These are phyloP conservation scores for Botrytis galanthina DNA, from an alignment of 2,329 filamentous ascomycete genomes.

Conservation along the genomic window DNA sequence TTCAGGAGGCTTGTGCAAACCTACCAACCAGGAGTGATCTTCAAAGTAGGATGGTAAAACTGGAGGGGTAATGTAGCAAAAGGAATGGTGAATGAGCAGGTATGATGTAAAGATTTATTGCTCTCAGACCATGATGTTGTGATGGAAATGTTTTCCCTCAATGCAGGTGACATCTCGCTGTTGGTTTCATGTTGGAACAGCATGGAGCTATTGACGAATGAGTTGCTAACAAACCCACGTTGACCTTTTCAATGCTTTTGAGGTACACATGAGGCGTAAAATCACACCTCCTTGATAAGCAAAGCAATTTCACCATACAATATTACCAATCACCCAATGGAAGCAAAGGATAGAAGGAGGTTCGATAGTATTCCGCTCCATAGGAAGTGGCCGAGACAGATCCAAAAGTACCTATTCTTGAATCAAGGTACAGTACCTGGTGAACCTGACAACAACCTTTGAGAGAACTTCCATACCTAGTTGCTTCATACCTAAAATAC, in stretches of 20 bases:
- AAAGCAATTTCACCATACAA: neutral
- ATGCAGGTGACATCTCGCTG: constrained; percentile 2
- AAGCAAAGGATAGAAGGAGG: neutral
- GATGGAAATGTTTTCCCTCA: neutral
- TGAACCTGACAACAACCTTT: neutral
- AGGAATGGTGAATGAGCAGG: neutral
- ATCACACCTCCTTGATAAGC: neutral
- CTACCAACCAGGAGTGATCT: constrained; percentile 2
- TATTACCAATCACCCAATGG: neutral
- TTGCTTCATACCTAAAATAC: neutral
- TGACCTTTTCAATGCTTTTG: neutral
- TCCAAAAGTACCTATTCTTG: neutral
- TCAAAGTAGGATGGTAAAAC: neutral
- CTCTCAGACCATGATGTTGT: neutral
- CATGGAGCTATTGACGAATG: neutral
- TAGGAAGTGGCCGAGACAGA: neutral
- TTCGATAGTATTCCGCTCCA: neutral
- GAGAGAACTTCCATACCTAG: neutral
- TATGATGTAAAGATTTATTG: neutral
- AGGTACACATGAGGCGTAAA: neutral
- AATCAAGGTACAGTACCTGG: neutral
- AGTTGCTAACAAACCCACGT: neutral
- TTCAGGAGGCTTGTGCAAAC: neutral
- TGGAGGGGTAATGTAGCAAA: constrained; percentile 4
- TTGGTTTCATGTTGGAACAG: neutral